Base-by-base conservation (phyloP, 139 green algal species). In the Chlorella vulgaris region DNA sequence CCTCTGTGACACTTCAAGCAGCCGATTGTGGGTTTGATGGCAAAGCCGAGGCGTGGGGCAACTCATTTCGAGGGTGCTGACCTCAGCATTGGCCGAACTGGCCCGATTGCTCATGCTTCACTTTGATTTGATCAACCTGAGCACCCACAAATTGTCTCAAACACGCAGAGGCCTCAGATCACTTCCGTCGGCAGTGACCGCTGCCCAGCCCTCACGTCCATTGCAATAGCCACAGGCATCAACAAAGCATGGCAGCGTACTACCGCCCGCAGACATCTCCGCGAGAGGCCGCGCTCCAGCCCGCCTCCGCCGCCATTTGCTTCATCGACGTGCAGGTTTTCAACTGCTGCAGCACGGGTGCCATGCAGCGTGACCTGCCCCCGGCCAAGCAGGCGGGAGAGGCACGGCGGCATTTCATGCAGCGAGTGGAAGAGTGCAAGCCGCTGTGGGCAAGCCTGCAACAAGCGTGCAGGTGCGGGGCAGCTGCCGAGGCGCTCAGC, bases 311-410 rank as follows among this genome's bases (percentile, higher is more conserved):
- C 1, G 88, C 81, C 1, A 58, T 92, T 24, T 63, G 91, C 10
- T 87, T 91, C 29, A 83, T 92, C 2, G 91, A 95, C 40, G 18
- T 82, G 0, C 91, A 95, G 43, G 93, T 91, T 60, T 95, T 87
- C 76, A 95, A 94, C 71, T 94, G 89, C 76, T 66, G 85, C 43
- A 43, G 40, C 0, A 38, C 76, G 7, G 91, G 91, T 0, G 84
- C 86, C 0, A 81, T 92, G 19, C 93, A 91, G 33, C 31, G 53
- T 6, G 29, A 62, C 1, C 35, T 84, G 8, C 81, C 65, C 39
- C 51, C 81, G 50, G 63, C 76, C 13, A 40, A 78, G 22, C 53
- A 61, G 28, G n/a, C 66, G 69, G 78, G 76, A 35, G 50, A 43
- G 74, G 62, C 29, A n/a, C 18, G 5, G 55, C 38, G 53, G 0